A percentile compares a stretch with the other conserved stretches of the same genome.
These are phyloP conservation scores for Eleusine coracana DNA, from an alignment of 176 grass and related monocot species.

Conservation along the genomic window DNA sequence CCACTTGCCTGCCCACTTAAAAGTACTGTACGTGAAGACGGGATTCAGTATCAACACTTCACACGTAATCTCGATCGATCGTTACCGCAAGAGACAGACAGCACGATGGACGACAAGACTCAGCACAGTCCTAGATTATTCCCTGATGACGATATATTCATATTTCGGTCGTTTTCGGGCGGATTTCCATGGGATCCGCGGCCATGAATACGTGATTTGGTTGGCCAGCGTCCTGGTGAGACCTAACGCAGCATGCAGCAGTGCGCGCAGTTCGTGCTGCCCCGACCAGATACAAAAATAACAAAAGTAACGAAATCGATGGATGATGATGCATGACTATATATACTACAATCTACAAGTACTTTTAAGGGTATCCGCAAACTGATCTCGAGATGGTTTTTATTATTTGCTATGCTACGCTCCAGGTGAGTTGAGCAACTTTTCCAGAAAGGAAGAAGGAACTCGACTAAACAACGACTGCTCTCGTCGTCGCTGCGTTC, in stretches of 20 bases:
- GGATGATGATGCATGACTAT: not conserved
- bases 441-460: conserved; percentile 22
- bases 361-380: not conserved
- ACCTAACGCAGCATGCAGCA: conserved; percentile 30
- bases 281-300: not conserved
- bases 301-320: not conserved
- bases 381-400: not conserved
- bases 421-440: not conserved
- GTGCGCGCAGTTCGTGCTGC: conserved; percentile 1
- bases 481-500: not conserved
- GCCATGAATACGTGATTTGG: conserved; percentile 30
- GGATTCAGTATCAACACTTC: not conserved
- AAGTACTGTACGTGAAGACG: not conserved
- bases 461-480: conserved; percentile 28
- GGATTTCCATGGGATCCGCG: conserved; percentile 33
- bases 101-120: conserved; percentile 21
- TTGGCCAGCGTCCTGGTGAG: conserved; percentile 11
- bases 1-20: not conserved
- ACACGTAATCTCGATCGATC: not conserved
- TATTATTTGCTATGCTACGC: not conserved
- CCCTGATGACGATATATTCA: not conserved
- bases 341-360: not conserved
- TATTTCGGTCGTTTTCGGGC: conserved; percentile 26
- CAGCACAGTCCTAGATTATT: not conserved
- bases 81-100: not conserved